phyloP scores from a whole-genome alignment of 768 basidiomycete species.

The Lentinula sp. region DNA sequence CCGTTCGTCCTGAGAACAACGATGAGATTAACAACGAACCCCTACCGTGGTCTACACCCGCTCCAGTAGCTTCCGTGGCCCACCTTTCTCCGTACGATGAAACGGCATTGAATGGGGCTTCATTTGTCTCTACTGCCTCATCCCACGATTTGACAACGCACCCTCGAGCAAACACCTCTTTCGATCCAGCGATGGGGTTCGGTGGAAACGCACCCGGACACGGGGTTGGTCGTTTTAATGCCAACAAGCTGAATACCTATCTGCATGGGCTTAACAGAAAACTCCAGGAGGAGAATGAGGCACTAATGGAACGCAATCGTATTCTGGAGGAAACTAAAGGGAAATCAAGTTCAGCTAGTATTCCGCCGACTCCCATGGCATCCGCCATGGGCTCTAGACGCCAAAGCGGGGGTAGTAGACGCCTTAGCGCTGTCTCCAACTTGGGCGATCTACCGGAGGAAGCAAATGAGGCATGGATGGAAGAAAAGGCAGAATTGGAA shows the following conservation, averaged over 20 bases:
- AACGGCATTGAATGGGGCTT: slow-evolving; percentile 44
- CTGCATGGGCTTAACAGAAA: slow-evolving; percentile 79
- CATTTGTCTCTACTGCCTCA: slow-evolving; percentile 77
- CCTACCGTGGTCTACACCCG: slow-evolving; percentile 12
- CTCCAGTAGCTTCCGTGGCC: slow-evolving; percentile 28
- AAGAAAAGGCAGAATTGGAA: slow-evolving; percentile 46
- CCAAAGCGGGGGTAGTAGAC: slow-evolving; percentile 32
- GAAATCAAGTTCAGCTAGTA: slow-evolving; percentile 16
- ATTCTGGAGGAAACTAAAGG: slow-evolving; percentile 47
- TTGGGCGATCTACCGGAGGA: slow-evolving; percentile 64
- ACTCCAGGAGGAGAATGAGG: slow-evolving; percentile 81
- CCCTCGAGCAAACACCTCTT: slow-evolving; percentile 78
- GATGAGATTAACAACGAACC: slow-evolving; percentile 15
- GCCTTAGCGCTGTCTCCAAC: slow-evolving; percentile 48
- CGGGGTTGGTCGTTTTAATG: slow-evolving; percentile 77
- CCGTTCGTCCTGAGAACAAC: slow-evolving; percentile 16
- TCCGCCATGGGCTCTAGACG: slow-evolving; percentile 25
- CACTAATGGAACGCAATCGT: slow-evolving; percentile 47
- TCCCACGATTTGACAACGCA: slow-evolving; percentile 86
- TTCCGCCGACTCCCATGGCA: slow-evolving; percentile 19
- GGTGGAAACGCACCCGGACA: slow-evolving; percentile 55
- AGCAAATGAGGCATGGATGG: slow-evolving; percentile 62
- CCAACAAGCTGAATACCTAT: slow-evolving; percentile 79
- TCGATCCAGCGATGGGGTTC: slow-evolving; percentile 78
- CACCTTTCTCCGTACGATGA: slow-evolving; percentile 39